Conservation (phyloP, 2,329 filamentous ascomycete species). For the Trichoderma pleuroti region DNA sequence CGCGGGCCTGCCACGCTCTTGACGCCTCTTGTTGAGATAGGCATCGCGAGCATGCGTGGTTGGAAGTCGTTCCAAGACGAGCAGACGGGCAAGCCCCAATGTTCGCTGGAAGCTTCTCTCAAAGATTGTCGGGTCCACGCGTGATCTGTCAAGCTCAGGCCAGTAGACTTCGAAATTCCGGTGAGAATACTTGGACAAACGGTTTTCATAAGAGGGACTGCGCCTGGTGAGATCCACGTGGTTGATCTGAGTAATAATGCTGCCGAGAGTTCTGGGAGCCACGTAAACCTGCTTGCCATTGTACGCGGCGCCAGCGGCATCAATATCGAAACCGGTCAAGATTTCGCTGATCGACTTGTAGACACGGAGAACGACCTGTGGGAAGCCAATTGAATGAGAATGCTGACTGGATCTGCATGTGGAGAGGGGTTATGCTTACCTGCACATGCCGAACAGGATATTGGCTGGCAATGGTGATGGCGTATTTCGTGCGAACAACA, state of each 20-base stretch:
- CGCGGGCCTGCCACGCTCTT: constrained; percentile 66
- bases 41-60: constrained; percentile 62
- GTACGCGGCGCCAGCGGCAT: constrained; percentile 77
- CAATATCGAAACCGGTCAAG: constrained; percentile 83
- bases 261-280: constrained; percentile 70
- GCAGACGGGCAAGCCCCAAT: constrained; percentile 70
- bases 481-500: constrained; percentile 80
- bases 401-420: not conserved
- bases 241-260: constrained; percentile 80
- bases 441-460: constrained; percentile 80
- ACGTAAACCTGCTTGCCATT: constrained; percentile 77
- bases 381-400: not conserved
- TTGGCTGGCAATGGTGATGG: constrained; percentile 79
- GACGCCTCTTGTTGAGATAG: constrained; percentile 67
- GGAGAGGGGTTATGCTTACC: constrained; percentile 31
- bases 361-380: constrained; percentile 74
- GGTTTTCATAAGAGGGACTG: constrained; percentile 83
- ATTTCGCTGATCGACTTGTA: constrained; percentile 84
- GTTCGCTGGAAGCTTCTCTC: constrained; percentile 75
- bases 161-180: constrained; percentile 83
- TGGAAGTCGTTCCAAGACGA: constrained; percentile 77
- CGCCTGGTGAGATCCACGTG: constrained; percentile 74
- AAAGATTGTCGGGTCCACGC: constrained; percentile 80
- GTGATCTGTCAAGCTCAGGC: constrained; percentile 68
- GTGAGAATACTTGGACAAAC: constrained; percentile 80